Evolutionary conservation across 176 grass and related monocot species (phyloP), one percentile per base, ranked within the genome.

Genomic region (Areca catechu): DNA sequence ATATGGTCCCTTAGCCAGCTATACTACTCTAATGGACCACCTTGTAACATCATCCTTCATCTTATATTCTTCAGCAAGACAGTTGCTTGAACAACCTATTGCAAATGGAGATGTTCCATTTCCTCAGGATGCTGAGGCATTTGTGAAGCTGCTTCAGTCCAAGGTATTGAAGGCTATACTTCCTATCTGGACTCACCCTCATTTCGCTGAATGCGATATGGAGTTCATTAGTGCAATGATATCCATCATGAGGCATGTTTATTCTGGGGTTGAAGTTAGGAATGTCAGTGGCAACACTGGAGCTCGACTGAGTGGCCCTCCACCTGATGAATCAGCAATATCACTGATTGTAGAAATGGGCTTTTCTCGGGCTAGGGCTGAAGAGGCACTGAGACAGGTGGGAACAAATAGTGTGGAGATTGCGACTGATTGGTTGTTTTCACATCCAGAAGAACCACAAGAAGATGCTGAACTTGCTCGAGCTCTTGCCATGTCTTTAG

Each of bases 381-480:
- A 98, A 88, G 93, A 92, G 78, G 88, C 93, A 72, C 57, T 98
- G 34, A 76, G 93, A 63, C 93, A 92, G 61, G 87, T 91, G 79
- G 87, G 93, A 60, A 85, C 81, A 50, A 92, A 92, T 56, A 98
- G 87, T 80, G 93, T 98, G 71, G 93, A 98, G 73, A 83, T 88
- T 70, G 93, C 93, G 62, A 92, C 88, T 70, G 93, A 98, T 69
- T 98, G 93, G 87, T 76, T 98, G 57, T 92, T 98, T 75, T 80
- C 93, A 70, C 84, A 98, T 67, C 93, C 84, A 20, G 93, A 98
- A 58, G 88, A 98, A 80, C 87, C 84, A 49, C 88, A 91, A 78
- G 93, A 89, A 49, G 87, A 98, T 78, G 93, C 85, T 71, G 93
- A 98, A 68, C 93, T 98, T 77, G 93, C 93, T 82, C 77, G 87